phyloP scores from a whole-genome alignment of 2,329 filamentous ascomycete genomes.

The Aspergillus novoparasiticus region DNA sequence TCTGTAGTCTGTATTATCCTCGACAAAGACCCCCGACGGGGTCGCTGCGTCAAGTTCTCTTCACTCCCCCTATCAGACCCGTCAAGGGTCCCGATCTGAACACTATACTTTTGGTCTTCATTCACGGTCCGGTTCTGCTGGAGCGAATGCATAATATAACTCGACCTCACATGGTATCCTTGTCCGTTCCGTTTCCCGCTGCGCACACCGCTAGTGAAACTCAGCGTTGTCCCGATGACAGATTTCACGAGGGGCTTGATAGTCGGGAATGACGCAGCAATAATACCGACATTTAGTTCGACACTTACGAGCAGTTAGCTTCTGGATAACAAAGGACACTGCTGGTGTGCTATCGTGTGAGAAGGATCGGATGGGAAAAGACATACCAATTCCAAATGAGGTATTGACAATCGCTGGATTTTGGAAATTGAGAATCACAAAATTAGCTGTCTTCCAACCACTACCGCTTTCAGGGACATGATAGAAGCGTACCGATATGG shows the following conservation, averaged over 20 bases:
- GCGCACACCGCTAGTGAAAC: constrained; percentile 12
- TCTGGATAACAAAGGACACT: neutral
- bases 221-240: constrained; percentile 16
- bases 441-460: neutral
- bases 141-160: constrained; percentile 2
- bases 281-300: constrained; percentile 46
- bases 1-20: constrained; percentile 8
- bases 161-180: constrained; percentile 6
- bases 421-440: neutral
- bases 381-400: constrained; percentile 25
- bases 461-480: neutral
- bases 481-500: constrained; percentile 34
- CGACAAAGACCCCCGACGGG: neutral
- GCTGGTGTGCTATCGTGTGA: neutral
- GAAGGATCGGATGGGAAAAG: neutral
- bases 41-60: neutral
- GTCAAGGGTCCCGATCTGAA: neutral
- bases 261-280: constrained; percentile 44
- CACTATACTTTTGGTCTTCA: neutral
- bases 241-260: constrained; percentile 41
- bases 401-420: constrained; percentile 1
- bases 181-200: constrained; percentile 7
- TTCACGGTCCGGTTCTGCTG: neutral
- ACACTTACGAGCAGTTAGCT: constrained; percentile 30
- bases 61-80: neutral